Conservation (phyloP, 805 yeast genomes). For the Millerozyma miso region DNA sequence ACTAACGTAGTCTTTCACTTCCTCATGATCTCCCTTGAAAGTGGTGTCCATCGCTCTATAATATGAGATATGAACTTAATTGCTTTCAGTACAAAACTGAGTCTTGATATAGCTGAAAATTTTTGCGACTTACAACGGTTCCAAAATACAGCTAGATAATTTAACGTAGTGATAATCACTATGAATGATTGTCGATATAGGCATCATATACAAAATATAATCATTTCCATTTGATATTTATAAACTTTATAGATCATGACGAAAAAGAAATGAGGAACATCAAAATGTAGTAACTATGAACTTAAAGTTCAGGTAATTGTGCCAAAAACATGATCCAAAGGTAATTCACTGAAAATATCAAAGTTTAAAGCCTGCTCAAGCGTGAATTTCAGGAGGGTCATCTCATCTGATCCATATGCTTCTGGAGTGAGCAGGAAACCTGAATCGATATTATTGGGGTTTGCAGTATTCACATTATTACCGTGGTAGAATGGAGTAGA, state of each 20-base stretch:
- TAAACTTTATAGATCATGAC: no score
- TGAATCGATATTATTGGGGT: neutral
- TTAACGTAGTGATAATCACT: no score
- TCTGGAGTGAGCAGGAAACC: neutral
- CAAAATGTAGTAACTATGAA: no score
- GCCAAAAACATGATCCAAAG: constrained; percentile 17
- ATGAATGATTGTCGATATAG: no score
- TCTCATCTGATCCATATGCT: neutral
- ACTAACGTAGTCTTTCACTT: neutral
- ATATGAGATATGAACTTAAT: no score
- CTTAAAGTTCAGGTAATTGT: neutral
- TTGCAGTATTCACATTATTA: neutral
- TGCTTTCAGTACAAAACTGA: no score
- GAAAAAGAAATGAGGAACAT: no score
- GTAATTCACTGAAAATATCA: constrained; percentile 26
- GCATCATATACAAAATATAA: no score
- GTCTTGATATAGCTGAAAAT: constrained; percentile 1
- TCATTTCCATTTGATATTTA: no score
- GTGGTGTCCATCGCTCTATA: neutral
- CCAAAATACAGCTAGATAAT: no score
- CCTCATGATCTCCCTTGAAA: no score
- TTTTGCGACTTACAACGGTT: neutral
- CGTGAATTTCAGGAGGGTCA: constrained; percentile 9
- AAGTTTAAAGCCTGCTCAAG: constrained; percentile 14
- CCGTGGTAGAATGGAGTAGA: neutral